Percentiles rank a stretch among this genome's conserved stretches.
phyloP scores from a whole-genome alignment of 768 basidiomycete species.

The Leccinum pellstonianum region DNA sequence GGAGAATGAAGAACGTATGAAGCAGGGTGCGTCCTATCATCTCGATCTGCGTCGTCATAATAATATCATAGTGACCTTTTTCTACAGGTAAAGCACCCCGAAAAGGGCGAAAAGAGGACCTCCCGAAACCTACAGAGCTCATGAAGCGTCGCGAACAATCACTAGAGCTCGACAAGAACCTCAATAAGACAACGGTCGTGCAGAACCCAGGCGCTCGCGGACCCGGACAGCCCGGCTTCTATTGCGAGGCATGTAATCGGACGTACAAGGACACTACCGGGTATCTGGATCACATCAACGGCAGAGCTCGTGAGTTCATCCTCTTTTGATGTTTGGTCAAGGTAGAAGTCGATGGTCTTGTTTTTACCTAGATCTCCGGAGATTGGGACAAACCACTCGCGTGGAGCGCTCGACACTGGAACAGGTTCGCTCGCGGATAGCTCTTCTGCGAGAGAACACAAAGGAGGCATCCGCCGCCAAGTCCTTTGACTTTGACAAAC shows the following conservation, averaged over 20 bases:
- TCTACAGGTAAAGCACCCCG: constrained; percentile 79
- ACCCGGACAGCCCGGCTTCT: constrained; percentile 90
- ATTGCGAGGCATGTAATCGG: constrained; percentile 86
- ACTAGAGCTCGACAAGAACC: constrained; percentile 91
- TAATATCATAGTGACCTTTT: background rate
- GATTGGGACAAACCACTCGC: constrained; percentile 93
- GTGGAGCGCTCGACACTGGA: constrained; percentile 86
- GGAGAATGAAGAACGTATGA: constrained; percentile 80
- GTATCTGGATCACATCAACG: constrained; percentile 95
- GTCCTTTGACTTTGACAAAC: constrained; percentile 91
- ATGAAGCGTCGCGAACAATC: constrained; percentile 85
- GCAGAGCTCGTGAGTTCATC: constrained; percentile 75
- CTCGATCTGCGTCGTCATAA: background rate
- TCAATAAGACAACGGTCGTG: constrained; percentile 93
- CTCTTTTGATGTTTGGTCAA: background rate
- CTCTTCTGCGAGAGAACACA: constrained; percentile 81
- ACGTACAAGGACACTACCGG: constrained; percentile 93
- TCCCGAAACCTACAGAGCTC: constrained; percentile 91
- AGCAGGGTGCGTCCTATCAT: constrained; percentile 58
- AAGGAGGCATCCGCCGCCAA: constrained; percentile 80
- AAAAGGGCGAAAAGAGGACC: constrained; percentile 60
- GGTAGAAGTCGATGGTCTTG: background rate
- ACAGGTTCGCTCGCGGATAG: constrained; percentile 92
- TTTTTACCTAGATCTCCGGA: constrained; percentile 69
- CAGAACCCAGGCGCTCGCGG: constrained; percentile 79